These are phyloP conservation scores for Geranium rotundifolium DNA, from an alignment of 345 rosid species.

Conservation along the genomic window DNA sequence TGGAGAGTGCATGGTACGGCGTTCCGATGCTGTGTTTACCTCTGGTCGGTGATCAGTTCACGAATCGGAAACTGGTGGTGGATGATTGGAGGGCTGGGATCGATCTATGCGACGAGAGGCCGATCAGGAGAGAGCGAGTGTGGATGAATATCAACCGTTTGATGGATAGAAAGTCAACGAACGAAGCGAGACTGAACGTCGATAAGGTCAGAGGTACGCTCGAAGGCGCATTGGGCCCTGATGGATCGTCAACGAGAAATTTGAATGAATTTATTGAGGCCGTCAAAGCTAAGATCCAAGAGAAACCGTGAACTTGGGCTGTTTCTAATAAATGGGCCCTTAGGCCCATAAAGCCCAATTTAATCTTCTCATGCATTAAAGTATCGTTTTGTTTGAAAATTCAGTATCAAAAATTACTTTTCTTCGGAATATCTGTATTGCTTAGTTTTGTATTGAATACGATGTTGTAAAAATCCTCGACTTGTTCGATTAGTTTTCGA, in stretches of 20 bases:
- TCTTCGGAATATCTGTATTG: no score
- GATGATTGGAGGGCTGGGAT: conserved; percentile 78
- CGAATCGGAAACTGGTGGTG: conserved; percentile 67
- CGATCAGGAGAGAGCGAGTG: conserved; percentile 22
- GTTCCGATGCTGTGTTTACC: conserved; percentile 68
- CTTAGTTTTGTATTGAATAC: no score
- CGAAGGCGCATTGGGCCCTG: conserved; percentile 12
- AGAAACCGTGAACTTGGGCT: background rate
- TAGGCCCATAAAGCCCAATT: no score
- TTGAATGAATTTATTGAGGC: conserved; percentile 16
- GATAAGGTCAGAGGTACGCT: conserved; percentile 11
- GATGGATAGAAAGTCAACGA: conserved; percentile 14
- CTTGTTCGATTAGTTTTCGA: no score
- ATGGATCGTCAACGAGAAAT: conserved; percentile 22
- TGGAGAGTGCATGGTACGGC: conserved; percentile 58
- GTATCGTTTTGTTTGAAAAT: no score
- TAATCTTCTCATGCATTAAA: no score
- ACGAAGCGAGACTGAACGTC: conserved; percentile 1
- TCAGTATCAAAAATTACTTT: no score
- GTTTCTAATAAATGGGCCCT: no score
- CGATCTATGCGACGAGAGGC: conserved; percentile 30
- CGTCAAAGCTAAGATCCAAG: conserved; percentile 14
- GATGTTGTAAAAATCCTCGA: no score
- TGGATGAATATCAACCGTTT: conserved; percentile 13
- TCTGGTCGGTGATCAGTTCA: conserved; percentile 58